A percentile compares a stretch with the other conserved stretches of the same genome.
Conservation (phyloP, 768 basidiomycete genomes). For the Boletellus emodensis region DNA sequence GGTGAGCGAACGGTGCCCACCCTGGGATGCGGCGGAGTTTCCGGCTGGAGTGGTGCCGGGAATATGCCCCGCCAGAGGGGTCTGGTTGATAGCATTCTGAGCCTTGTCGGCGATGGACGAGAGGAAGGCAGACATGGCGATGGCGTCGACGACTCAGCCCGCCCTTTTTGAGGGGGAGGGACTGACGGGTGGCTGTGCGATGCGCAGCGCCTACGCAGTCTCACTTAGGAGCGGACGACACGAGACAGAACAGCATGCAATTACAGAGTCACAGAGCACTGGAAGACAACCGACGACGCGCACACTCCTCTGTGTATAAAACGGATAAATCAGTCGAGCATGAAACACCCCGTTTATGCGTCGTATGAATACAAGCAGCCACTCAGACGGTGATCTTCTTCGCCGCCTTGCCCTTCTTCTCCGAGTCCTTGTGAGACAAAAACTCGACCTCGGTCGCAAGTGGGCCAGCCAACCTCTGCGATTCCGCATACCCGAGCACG, state of each 20-base stretch:
- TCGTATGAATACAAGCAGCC: conserved; percentile 13
- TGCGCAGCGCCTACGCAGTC: neutral
- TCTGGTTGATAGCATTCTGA: conserved; percentile 61
- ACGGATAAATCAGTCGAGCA: conserved; percentile 31
- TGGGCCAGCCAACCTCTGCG: conserved; percentile 75
- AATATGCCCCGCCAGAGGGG: conserved; percentile 54
- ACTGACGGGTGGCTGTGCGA: conserved; percentile 21
- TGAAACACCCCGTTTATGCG: conserved; percentile 14
- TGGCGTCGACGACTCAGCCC: conserved; percentile 7
- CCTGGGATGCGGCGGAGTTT: conserved; percentile 35
- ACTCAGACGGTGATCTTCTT: conserved; percentile 72
- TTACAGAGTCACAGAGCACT: conserved; percentile 23
- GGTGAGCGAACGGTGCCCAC: conserved; percentile 48
- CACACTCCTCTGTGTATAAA: conserved; percentile 25
- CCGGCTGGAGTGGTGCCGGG: conserved; percentile 41
- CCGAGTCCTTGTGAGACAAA: conserved; percentile 89
- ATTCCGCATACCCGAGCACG: conserved; percentile 78
- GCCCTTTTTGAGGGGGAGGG: conserved; percentile 15
- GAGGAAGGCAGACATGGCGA: conserved; percentile 59
- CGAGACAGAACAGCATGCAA: conserved; percentile 20
- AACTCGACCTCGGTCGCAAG: conserved; percentile 95
- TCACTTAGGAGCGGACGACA: neutral
- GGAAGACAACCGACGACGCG: conserved; percentile 16
- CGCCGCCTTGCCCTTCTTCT: conserved; percentile 84
- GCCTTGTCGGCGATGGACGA: conserved; percentile 73